phyloP scores from a whole-genome alignment of 1,284 basidiomycete genomes.

The Thelephora terrestris region DNA sequence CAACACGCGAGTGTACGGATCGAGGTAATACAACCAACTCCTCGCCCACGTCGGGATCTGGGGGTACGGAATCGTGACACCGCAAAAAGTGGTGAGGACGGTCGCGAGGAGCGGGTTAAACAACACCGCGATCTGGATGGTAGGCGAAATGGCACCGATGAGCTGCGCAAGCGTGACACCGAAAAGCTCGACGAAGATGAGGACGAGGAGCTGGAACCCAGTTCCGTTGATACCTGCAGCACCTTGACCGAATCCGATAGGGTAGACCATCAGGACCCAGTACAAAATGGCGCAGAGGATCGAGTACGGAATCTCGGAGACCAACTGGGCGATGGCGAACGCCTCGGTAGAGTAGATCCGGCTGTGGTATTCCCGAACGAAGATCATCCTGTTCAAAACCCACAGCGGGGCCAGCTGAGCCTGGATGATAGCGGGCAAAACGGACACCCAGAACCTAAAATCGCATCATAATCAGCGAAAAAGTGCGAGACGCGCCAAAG shows the following conservation, averaged over 20 bases:
- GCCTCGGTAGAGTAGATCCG: constrained; percentile 73
- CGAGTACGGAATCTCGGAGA: constrained; percentile 78
- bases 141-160: constrained; percentile 69
- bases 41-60: constrained; percentile 65
- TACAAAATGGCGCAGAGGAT: constrained; percentile 65
- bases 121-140: constrained; percentile 67
- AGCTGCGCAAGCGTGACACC: constrained; percentile 71
- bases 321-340: constrained; percentile 75
- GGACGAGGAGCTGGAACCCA: constrained; percentile 66
- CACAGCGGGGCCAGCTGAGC: constrained; percentile 80
- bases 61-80: constrained; percentile 73
- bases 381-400: constrained; percentile 69
- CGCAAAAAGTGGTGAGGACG: constrained; percentile 64
- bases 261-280: constrained; percentile 71
- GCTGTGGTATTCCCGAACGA: constrained; percentile 68
- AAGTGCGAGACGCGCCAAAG: background rate
- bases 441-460: constrained; percentile 56
- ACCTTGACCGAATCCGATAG: constrained; percentile 65
- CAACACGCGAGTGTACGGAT: constrained; percentile 66
- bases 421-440: constrained; percentile 72
- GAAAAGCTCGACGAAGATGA: constrained; percentile 67
- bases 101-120: constrained; percentile 74
- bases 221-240: constrained; percentile 49
- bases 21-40: constrained; percentile 63
- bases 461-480: constrained; percentile 7